Evolutionary conservation across 192 early-diverging fungal genomes (phyloP).

Genomic region (Spinellus fusiger): DNA sequence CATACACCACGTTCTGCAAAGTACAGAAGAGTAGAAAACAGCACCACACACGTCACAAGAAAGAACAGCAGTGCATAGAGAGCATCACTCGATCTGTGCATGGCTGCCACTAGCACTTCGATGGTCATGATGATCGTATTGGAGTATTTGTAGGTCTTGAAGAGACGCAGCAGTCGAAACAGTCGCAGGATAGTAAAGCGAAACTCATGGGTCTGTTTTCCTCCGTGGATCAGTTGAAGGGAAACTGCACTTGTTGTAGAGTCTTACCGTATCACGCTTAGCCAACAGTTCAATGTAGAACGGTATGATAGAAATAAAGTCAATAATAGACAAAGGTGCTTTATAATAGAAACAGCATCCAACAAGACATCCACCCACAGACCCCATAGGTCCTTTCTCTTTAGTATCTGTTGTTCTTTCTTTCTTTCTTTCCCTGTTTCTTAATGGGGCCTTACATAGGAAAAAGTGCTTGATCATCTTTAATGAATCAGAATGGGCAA

Average conservation of each 20-base stretch:
- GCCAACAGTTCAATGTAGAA: constrained; percentile 72
- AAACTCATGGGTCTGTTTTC: constrained; percentile 59
- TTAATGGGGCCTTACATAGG: constrained; percentile 29
- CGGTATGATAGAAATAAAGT: constrained; percentile 71
- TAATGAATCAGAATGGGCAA: constrained; percentile 67
- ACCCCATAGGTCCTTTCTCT: neutral
- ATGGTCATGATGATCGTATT: constrained; percentile 77
- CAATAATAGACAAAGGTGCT: constrained; percentile 64
- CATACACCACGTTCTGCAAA: constrained; percentile 79
- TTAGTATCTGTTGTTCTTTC: neutral
- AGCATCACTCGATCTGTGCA: constrained; percentile 69
- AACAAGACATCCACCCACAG: neutral
- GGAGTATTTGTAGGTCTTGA: constrained; percentile 79
- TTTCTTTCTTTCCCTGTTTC: neutral
- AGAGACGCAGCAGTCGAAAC: constrained; percentile 71
- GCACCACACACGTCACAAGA: constrained; percentile 59
- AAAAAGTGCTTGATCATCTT: constrained; percentile 52
- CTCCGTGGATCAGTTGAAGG: neutral
- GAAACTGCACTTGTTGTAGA: neutral
- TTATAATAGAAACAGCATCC: neutral
- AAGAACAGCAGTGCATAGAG: constrained; percentile 71
- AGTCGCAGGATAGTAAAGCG: constrained; percentile 77
- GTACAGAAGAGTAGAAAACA: constrained; percentile 73
- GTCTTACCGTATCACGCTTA: constrained; percentile 54
- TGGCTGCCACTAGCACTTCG: constrained; percentile 77